Evolutionary conservation across 306 rosid genomes (phyloP), one percentile per base, ranked within the genome.

Genomic region (Amphicarpaea edgeworthii): DNA sequence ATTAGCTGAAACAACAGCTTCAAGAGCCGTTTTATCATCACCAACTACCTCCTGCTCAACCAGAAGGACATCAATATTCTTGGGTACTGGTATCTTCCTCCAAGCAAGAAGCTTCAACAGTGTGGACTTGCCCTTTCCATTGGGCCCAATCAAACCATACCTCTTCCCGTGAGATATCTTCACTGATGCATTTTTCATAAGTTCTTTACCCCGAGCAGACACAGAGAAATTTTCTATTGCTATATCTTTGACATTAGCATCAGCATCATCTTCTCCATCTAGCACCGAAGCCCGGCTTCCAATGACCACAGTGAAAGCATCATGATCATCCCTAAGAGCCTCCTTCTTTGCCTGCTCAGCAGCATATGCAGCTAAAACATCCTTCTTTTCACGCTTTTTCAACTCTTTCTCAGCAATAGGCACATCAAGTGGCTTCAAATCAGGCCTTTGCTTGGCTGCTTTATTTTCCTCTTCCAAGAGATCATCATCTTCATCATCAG

Each of bases 51-150:
- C 94, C 81, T 91, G 92, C 78, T 91, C 97, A 57, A 89, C 94
- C 81, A 91, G 73, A 61, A 91, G 97, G 62, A 87, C 91, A 79
- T 91, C 97, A 71, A 91, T 91, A 75, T 91, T 89, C 82, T 86
- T 86, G 23, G 97, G 97, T 40, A 87, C 92, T 0, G 97, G 97
- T 73, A 89, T 91, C 89, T 87, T 87, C 88, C 93, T 89, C 93
- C 97, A 91, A 77, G 97, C 97, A 68, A 91, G 90, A 76, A 91
- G 93, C 85, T 89, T 91, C 75, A 91, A 68, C 41, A 91, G 84
- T 8, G 97, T 91, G 72, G 97, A 91, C 82, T 91, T 91, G 3
- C 93, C 93, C 85, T 5, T 88, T 78, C 93, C 93, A 64, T 88
- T 88, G 14, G 93, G 93, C 60, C 93, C 93, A 76, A 89, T 86